These are phyloP conservation scores for Aechmea fasciata DNA, from an alignment of 176 grass and related monocot species.

Conservation along the genomic window DNA sequence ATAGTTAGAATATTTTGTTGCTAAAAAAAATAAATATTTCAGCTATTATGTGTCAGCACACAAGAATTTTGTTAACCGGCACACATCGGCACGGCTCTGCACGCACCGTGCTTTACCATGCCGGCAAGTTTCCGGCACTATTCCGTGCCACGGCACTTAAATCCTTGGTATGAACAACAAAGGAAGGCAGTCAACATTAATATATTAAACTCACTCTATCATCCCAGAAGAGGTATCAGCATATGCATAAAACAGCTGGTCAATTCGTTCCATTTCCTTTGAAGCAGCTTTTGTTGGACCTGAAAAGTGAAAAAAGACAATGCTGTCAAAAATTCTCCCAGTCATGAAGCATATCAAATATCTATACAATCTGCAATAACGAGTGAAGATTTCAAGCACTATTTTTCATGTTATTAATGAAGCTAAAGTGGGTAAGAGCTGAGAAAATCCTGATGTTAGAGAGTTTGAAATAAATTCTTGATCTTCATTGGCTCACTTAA, in stretches of 20 bases:
- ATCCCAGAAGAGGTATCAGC: slow-evolving; percentile 57
- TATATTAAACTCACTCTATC: slow-evolving; percentile 64
- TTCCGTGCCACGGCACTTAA: no score
- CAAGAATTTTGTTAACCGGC: no score
- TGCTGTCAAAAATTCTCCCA: background rate
- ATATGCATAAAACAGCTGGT: slow-evolving; percentile 77
- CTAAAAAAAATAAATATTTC: no score
- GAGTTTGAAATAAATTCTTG: background rate
- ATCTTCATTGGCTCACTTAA: no score
- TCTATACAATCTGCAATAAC: background rate
- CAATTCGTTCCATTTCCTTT: slow-evolving; percentile 92
- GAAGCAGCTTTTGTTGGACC: slow-evolving; percentile 72
- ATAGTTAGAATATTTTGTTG: no score
- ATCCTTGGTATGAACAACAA: slow-evolving; percentile 14
- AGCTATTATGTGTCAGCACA: no score
- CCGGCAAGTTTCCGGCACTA: no score
- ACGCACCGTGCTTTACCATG: no score
- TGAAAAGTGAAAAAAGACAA: slow-evolving; percentile 15
- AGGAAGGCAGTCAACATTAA: background rate
- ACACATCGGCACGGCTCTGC: no score
- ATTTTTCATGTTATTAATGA: background rate
- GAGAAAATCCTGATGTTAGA: background rate
- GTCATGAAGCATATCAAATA: background rate
- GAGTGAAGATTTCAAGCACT: background rate
- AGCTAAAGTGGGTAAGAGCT: background rate